These are phyloP conservation scores for Suillus variegatus DNA, from an alignment of 768 basidiomycete species.

Conservation along the genomic window DNA sequence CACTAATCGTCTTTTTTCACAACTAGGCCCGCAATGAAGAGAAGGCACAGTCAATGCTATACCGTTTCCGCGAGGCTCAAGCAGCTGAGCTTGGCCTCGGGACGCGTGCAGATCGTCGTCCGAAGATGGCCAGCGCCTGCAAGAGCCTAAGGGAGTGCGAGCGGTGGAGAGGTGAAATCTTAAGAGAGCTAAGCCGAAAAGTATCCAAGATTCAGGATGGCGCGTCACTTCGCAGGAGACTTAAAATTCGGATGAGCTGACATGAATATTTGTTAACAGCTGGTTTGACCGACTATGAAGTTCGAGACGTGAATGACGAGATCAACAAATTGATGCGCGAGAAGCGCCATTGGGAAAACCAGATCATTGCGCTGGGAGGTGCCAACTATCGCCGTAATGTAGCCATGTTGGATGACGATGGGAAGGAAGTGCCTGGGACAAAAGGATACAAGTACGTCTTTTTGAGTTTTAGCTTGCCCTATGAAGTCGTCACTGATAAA, in stretches of 20 bases:
- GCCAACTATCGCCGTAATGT: slow-evolving; percentile 95
- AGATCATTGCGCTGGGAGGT: slow-evolving; percentile 90
- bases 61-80: slow-evolving; percentile 96
- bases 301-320: slow-evolving; percentile 91
- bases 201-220: slow-evolving; percentile 98
- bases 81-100: slow-evolving; percentile 93
- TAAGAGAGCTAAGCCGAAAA: slow-evolving; percentile 89
- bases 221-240: slow-evolving; percentile 37
- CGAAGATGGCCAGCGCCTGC: slow-evolving; percentile 89
- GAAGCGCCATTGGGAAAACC: slow-evolving; percentile 97
- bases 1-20: neutral
- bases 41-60: slow-evolving; percentile 94
- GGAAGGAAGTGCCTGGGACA: slow-evolving; percentile 94
- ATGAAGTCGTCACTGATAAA: slow-evolving; percentile 40
- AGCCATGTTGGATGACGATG: slow-evolving; percentile 92
- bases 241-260: neutral
- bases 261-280: slow-evolving; percentile 30
- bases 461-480: slow-evolving; percentile 44
- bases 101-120: slow-evolving; percentile 80
- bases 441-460: slow-evolving; percentile 92
- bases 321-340: slow-evolving; percentile 96
- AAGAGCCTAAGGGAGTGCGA: slow-evolving; percentile 94
- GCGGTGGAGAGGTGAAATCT: slow-evolving; percentile 68
- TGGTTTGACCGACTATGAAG: slow-evolving; percentile 92
- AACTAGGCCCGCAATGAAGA: slow-evolving; percentile 94